These are phyloP conservation scores for Fusarium verrucosum DNA, from an alignment of 2,329 filamentous ascomycete genomes.

Conservation along the genomic window DNA sequence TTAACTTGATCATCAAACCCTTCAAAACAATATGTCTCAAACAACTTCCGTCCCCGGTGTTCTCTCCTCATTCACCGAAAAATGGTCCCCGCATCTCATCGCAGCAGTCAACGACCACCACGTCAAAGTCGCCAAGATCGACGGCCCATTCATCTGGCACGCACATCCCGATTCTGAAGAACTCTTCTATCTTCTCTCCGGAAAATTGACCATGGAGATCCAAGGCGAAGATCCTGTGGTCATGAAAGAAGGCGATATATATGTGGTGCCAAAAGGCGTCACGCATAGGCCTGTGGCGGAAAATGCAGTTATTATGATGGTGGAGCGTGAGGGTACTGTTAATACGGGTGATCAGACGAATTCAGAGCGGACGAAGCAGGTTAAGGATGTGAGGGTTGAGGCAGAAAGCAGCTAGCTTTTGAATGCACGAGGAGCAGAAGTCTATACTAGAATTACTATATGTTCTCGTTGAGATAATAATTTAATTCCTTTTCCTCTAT, in stretches of 20 bases:
- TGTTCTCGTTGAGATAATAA: too few relatives aligned
- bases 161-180: constrained; percentile 54
- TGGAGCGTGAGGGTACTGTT: constrained; percentile 48
- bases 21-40: constrained; percentile 19
- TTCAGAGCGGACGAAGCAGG: constrained; percentile 39
- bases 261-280: constrained; percentile 50
- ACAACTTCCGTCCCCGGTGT: constrained; percentile 40
- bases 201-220: constrained; percentile 49
- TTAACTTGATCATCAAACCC: too few relatives aligned
- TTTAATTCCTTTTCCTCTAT: background rate
- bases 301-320: constrained; percentile 50
- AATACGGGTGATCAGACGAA: constrained; percentile 44
- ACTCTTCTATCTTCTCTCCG: constrained; percentile 52
- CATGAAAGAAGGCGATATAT: constrained; percentile 48
- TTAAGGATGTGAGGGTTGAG: constrained; percentile 28
- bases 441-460: too few relatives aligned
- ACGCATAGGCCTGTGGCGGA: constrained; percentile 51
- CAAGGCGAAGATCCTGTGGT: constrained; percentile 43
- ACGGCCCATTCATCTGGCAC: constrained; percentile 54
- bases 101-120: constrained; percentile 51
- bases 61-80: constrained; percentile 44
- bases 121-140: constrained; percentile 53
- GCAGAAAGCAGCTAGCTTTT: rapidly evolving
- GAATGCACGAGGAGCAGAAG: too few relatives aligned
- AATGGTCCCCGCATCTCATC: constrained; percentile 47